Conservation (phyloP, 352 stramenopile species). For the Pythium brachiatum region DNA sequence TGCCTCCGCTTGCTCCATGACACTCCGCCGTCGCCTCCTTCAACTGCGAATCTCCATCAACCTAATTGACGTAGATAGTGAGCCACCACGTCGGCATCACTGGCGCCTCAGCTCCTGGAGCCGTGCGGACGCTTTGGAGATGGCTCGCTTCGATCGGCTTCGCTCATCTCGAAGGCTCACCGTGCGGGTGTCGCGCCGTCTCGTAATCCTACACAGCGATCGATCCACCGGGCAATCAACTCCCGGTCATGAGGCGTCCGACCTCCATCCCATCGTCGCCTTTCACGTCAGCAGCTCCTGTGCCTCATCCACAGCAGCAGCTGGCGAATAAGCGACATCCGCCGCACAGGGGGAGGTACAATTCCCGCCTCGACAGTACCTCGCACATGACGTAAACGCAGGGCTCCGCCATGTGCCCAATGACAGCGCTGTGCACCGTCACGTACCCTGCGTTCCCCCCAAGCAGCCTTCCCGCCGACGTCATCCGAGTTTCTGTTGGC, state of each 20-base stretch:
- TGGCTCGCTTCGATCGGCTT: too few relatives aligned
- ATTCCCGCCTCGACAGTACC: not conserved
- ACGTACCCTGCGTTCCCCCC: not conserved
- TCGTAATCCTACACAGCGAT: too few relatives aligned
- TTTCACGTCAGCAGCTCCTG: not conserved
- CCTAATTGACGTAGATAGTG: too few relatives aligned
- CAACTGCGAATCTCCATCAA: too few relatives aligned
- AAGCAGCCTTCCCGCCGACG: not conserved
- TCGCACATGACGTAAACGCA: not conserved
- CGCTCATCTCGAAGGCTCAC: too few relatives aligned
- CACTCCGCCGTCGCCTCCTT: too few relatives aligned
- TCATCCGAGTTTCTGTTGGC: not conserved
- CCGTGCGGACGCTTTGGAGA: too few relatives aligned
- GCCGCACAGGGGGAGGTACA: not conserved
- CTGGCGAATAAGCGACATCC: not conserved
- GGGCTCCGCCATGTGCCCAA: not conserved
- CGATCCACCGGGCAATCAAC: not conserved
- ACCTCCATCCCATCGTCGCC: not conserved
- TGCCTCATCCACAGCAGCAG: not conserved
- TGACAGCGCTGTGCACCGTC: conserved; percentile 1
- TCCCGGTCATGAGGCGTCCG: too few relatives aligned
- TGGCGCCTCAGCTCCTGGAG: too few relatives aligned
- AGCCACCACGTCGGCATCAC: too few relatives aligned
- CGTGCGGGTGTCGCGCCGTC: too few relatives aligned
- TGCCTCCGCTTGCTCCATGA: too few relatives aligned